Base-by-base conservation (phyloP, 2,329 filamentous ascomycete species). In the Cladosporium sp. region DNA sequence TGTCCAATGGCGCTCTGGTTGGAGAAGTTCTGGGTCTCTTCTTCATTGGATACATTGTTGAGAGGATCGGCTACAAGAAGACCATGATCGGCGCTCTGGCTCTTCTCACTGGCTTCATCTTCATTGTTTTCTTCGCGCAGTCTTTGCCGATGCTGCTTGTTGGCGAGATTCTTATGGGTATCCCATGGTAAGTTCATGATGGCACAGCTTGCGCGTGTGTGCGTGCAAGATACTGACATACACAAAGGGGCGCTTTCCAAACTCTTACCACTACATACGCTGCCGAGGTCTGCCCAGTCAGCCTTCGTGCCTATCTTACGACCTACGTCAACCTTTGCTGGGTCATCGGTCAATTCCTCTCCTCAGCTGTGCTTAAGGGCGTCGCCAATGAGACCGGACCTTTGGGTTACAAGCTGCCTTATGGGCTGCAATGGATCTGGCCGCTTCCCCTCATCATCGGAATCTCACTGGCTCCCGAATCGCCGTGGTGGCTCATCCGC, bases 21-120 rank as follows among this genome's bases (percentile, higher is more conserved):
- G 87, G 87, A 42, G 83, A 87, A 67, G 83, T 90, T 50, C 77
- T 89, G 50, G 87, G 87, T 13, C 77, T 89, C 47, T 73, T 87
- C 62, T 75, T 88, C 68, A 87, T 86, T 66, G 87, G 86, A 36
- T 84, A 78, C 70, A 71, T 86, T 47, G 83, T 84, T 15, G 85
- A 89, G 71, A 55, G 62, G n/a, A 63, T 64, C 15, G 69, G 69
- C 9, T 70, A 65, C 58, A 60, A 61, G 35, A 67, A 81, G 68
- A 87, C 84, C 17, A 80, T 89, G 61, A 82, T 88, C 57, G 75
- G 66, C 19, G 83, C 82, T 35, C 75, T 89, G 51, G 66, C 77
- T 34, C 78, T 64, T 70, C 85, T 71, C 72, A 69, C 78, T n/a
- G 58, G 75, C 32, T 87, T 86, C 65, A 84, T 85, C 32, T 53